Conservation (phyloP, 805 yeast genomes). For the Myxozyma nipponensis region DNA sequence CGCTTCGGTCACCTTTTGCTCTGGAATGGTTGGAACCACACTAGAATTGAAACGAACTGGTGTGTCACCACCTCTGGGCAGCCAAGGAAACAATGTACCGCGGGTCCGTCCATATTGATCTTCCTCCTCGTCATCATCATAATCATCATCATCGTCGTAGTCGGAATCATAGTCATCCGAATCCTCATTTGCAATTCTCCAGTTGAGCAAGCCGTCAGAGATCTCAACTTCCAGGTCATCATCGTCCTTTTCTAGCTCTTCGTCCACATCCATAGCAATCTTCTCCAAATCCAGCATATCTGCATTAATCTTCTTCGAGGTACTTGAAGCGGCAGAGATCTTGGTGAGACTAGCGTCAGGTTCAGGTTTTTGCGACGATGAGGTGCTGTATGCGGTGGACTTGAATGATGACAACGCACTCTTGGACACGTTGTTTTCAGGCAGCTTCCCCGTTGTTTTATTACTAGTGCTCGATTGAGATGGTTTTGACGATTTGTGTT, state of each 20-base stretch:
- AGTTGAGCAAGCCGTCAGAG: conserved; percentile 13
- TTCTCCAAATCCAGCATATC: conserved; percentile 29
- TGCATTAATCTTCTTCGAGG: neutral
- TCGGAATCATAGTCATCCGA: conserved; percentile 35
- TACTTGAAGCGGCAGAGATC: neutral
- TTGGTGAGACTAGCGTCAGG: neutral
- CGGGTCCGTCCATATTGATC: conserved; percentile 38
- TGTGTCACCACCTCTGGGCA: conserved; percentile 19
- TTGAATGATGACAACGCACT: neutral
- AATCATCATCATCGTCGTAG: conserved; percentile 43
- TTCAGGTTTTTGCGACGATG: no score
- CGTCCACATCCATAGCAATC: conserved; percentile 21
- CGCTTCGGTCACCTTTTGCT: neutral
- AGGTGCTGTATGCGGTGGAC: neutral
- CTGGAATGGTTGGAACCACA: neutral
- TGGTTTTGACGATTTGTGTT: neutral
- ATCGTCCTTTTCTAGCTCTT: conserved; percentile 61
- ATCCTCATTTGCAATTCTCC: conserved; percentile 43
- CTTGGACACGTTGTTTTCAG: neutral
- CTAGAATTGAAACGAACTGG: conserved; percentile 6
- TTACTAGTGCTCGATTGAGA: neutral
- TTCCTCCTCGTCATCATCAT: conserved; percentile 41
- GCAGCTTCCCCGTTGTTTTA: neutral
- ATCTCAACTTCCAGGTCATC: conserved; percentile 41
- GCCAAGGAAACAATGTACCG: conserved; percentile 38